These are phyloP conservation scores for Calonectria fujianensis DNA, from an alignment of 2,329 filamentous ascomycete species.

Conservation along the genomic window DNA sequence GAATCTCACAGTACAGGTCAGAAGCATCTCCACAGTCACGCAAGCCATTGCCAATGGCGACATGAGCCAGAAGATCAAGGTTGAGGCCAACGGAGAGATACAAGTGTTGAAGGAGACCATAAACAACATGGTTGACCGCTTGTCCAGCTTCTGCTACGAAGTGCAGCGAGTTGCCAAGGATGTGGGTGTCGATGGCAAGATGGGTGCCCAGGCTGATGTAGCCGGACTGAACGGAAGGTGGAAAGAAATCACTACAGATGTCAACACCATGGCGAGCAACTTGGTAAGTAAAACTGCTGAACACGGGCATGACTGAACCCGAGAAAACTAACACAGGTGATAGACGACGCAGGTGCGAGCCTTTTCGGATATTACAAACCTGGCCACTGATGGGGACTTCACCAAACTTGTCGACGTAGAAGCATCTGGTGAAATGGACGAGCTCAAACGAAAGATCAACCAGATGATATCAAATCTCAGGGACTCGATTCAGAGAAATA, in stretches of 20 bases:
- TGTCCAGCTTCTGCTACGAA: slow-evolving; percentile 97
- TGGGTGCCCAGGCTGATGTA: slow-evolving; percentile 97
- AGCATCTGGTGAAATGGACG: slow-evolving; percentile 99
- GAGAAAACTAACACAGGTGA: slow-evolving; percentile 54
- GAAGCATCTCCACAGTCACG: slow-evolving; percentile 94
- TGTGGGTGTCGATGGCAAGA: slow-evolving; percentile 97
- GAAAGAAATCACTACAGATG: slow-evolving; percentile 98
- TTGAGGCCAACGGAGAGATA: slow-evolving; percentile 96
- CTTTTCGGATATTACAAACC: slow-evolving; percentile 98
- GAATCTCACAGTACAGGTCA: slow-evolving; percentile 83
- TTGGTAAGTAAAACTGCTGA: slow-evolving; percentile 64
- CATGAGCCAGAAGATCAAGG: slow-evolving; percentile 96
- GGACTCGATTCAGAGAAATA: slow-evolving; percentile 98
- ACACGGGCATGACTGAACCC: not conserved
- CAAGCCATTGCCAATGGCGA: slow-evolving; percentile 97
- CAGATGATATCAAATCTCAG: slow-evolving; percentile 98
- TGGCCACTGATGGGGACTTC: slow-evolving; percentile 97
- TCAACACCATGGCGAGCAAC: slow-evolving; percentile 91
- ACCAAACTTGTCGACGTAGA: slow-evolving; percentile 97
- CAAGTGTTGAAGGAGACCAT: slow-evolving; percentile 95
- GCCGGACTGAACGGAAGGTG: slow-evolving; percentile 94
- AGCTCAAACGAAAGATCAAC: slow-evolving; percentile 99
- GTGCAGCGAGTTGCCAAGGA: slow-evolving; percentile 97
- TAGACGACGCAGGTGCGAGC: slow-evolving; percentile 97
- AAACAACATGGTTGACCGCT: slow-evolving; percentile 97